Conservation (phyloP, 495 filamentous ascomycete species). For the Xeromyces bisporus region DNA sequence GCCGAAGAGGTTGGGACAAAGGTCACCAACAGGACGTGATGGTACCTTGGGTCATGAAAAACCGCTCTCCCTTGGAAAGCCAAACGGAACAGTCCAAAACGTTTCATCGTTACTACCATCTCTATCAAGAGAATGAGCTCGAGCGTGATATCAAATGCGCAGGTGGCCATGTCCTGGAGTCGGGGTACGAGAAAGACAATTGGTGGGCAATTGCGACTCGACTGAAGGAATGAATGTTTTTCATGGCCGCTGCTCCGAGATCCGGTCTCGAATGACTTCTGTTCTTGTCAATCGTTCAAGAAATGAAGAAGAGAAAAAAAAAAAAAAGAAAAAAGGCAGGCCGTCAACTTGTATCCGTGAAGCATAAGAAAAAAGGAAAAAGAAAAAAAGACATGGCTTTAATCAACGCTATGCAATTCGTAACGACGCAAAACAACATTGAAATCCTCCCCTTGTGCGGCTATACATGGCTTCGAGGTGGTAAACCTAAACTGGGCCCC, state of each 20-base stretch:
- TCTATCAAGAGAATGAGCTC: slow-evolving; percentile 75
- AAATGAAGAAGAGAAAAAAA: slow-evolving; percentile 5
- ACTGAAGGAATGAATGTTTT: slow-evolving; percentile 4
- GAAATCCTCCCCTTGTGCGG: slow-evolving; percentile 5
- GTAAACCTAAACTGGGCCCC: slow-evolving; percentile 19
- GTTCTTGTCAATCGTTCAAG: slow-evolving; percentile 2
- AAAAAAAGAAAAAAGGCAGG: slow-evolving; percentile 5
- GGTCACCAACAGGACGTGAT: slow-evolving; percentile 79
- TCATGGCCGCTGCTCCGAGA: slow-evolving; percentile 10
- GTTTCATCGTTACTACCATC: slow-evolving; percentile 87
- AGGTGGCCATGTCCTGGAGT: slow-evolving; percentile 58
- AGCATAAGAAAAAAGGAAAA: not conserved
- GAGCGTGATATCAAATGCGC: slow-evolving; percentile 62
- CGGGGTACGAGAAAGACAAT: slow-evolving; percentile 94
- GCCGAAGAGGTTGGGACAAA: slow-evolving; percentile 83
- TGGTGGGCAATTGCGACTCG: slow-evolving; percentile 70
- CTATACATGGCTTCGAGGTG: slow-evolving; percentile 26
- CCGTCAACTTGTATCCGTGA: slow-evolving; percentile 1
- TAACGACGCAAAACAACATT: slow-evolving; percentile 19
- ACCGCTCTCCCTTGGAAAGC: slow-evolving; percentile 5
- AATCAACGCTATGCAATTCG: slow-evolving; percentile 31
- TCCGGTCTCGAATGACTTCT: slow-evolving; percentile 19
- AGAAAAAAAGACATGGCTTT: slow-evolving; percentile 25
- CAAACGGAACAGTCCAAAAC: slow-evolving; percentile 15
- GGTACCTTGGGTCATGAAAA: slow-evolving; percentile 81